Base-by-base conservation (phyloP, 345 rosid genomes). In the Crucihimalaya himalaica region DNA sequence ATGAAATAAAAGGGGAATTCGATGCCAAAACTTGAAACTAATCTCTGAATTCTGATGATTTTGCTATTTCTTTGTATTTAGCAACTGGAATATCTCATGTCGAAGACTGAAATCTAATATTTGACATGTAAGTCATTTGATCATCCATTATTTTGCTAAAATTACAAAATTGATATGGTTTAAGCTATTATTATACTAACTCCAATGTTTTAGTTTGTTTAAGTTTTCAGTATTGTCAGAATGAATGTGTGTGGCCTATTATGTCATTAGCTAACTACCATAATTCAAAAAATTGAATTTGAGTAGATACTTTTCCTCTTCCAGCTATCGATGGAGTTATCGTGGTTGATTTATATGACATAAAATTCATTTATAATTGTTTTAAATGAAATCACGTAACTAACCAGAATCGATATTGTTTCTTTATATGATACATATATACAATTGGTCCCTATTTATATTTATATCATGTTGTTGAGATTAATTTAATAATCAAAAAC, bases 311-410 rank as follows among this genome's bases (percentile, higher is more conserved):
- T 31, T 29, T 29, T 31, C 19, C 19, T 40, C 5, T 63, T 52
- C 35, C 18, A 62, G 43, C 68, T 39, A 62, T 16, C 1, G 4
- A 5, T 5, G 32, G 6, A 31, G 13, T 31, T 12, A 27, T 65
- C 5, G 8, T 52, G 54, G 6, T 72, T 53, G 56, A 62, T 72
- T 51, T 31, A 46, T 46, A 58, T 46, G 54, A 45, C 73, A 43
- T 15, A 20, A 32, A 32, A 6, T 14, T 45, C 35, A 63, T 19
- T n/a, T 20, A 29, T 42, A 31, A 5, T 11, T 53, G 37, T 43
- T 28, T 39, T 14, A 40, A 28, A 29, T 11, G 16, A 52, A 28
- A 53, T 28, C 48, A 54, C 19, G 13, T 19, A 29, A 15, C 19
- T 53, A 43, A 27, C 57, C 25, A 34, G 20, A 28, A 40, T 25